Percentiles rank a stretch among this genome's conserved stretches.
Conservation (phyloP, 345 rosid species). For the Eucalyptus erythrocorys region DNA sequence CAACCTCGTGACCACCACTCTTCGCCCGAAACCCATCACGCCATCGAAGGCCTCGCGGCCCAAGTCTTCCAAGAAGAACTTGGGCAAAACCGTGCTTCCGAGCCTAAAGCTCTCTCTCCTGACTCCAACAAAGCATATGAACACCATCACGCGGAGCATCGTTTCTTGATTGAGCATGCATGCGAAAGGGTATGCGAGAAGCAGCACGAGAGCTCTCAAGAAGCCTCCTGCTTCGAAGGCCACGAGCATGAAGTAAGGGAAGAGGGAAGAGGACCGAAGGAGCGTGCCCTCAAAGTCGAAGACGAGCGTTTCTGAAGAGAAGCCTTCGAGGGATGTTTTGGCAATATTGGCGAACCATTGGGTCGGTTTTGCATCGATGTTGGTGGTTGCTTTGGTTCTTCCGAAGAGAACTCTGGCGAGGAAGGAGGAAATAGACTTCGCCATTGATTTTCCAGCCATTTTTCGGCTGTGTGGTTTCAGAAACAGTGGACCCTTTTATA, state of each 20-base stretch:
- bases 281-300: slow-evolving; percentile 6
- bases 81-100: slow-evolving; percentile 21
- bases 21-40: background rate
- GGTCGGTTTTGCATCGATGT: background rate
- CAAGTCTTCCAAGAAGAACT: slow-evolving; percentile 19
- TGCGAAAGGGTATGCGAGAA: slow-evolving; percentile 10
- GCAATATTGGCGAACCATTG: background rate
- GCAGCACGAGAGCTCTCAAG: slow-evolving; percentile 16
- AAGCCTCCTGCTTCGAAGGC: slow-evolving; percentile 28
- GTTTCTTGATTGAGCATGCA: slow-evolving; percentile 1
- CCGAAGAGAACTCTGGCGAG: background rate
- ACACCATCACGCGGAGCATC: slow-evolving; percentile 10
- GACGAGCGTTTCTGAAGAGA: background rate
- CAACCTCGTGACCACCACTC: slow-evolving; percentile 29
- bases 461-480: background rate
- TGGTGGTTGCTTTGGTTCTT: background rate
- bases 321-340: background rate
- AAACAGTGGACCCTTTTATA: background rate
- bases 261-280: slow-evolving; percentile 9
- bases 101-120: slow-evolving; percentile 1
- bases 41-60: slow-evolving; percentile 3
- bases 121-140: slow-evolving; percentile 14
- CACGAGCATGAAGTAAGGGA: slow-evolving; percentile 35
- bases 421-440: background rate
- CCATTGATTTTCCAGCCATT: background rate